Percentiles rank a stretch among this genome's conserved stretches.
phyloP scores from a whole-genome alignment of 139 green algal genomes.

The Tetraselmis striata region DNA sequence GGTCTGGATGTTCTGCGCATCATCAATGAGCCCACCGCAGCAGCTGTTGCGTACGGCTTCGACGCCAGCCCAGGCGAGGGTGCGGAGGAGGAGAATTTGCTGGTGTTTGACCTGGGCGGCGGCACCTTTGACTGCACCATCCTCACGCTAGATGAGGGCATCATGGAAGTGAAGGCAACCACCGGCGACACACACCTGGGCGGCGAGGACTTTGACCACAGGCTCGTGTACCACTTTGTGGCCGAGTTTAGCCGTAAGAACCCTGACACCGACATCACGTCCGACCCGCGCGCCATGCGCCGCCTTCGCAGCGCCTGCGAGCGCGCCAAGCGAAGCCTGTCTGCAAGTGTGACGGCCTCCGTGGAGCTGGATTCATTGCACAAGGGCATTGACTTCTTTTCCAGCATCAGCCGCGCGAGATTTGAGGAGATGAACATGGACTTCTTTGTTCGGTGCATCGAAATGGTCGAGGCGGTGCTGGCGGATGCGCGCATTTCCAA shows the following conservation, averaged over 20 bases:
- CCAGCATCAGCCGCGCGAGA: constrained; percentile 4
- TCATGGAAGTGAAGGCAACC: constrained; percentile 21
- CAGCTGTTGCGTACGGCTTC: constrained; percentile 26
- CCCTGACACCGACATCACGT: not conserved
- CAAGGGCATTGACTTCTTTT: not conserved
- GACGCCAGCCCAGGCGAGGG: constrained; percentile 10
- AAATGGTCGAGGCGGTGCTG: constrained; percentile 10
- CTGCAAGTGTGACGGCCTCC: not conserved
- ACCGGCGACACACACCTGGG: constrained; percentile 33
- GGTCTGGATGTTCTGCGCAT: constrained; percentile 30
- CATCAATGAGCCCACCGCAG: constrained; percentile 37
- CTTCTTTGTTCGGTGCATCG: constrained; percentile 8
- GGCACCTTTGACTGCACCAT: constrained; percentile 37
- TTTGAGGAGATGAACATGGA: constrained; percentile 18
- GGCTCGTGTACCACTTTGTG: constrained; percentile 3
- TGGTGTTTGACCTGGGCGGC: constrained; percentile 38
- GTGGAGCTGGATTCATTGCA: constrained; percentile 7
- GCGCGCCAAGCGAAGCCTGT: constrained; percentile 11
- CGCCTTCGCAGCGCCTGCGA: constrained; percentile 10
- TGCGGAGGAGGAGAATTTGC: constrained; percentile 13
- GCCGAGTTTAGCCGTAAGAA: not conserved
- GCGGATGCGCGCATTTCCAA: not conserved
- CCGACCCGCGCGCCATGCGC: constrained; percentile 5
- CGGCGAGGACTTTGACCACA: constrained; percentile 28
- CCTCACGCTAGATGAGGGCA: constrained; percentile 21